Conservation (phyloP, 2,329 filamentous ascomycete genomes). For the Fusarium penzigii region DNA sequence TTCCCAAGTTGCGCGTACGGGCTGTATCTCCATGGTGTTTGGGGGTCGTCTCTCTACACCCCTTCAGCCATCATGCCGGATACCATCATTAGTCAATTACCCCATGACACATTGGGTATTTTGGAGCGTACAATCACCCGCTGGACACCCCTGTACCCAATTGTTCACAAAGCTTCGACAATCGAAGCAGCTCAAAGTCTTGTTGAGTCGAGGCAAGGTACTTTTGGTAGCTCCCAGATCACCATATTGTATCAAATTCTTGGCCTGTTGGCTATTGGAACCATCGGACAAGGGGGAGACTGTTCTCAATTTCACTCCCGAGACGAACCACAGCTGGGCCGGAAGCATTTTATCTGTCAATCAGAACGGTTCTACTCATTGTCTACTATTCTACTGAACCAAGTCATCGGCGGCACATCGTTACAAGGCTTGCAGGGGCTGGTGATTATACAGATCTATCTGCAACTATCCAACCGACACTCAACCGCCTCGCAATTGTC, state of each 20-base stretch:
- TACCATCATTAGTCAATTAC: constrained; percentile 15
- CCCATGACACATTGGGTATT: constrained; percentile 10
- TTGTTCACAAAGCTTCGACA: constrained; percentile 21
- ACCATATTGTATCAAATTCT: constrained; percentile 18
- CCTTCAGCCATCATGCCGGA: neutral
- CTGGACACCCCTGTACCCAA: constrained; percentile 14
- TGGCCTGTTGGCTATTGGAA: constrained; percentile 21
- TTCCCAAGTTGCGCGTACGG: constrained; percentile 27
- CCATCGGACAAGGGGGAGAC: constrained; percentile 11
- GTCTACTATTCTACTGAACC: constrained; percentile 13
- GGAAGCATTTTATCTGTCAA: constrained; percentile 23
- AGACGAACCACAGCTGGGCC: no score
- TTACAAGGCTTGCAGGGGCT: constrained; percentile 23
- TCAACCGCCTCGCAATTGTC: constrained; percentile 22
- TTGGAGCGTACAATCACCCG: constrained; percentile 15
- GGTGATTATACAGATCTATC: constrained; percentile 25
- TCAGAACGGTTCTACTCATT: constrained; percentile 23
- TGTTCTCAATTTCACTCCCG: constrained; percentile 11
- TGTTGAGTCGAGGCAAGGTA: neutral
- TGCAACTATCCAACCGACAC: constrained; percentile 24
- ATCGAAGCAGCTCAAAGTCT: constrained; percentile 10
- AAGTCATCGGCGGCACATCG: constrained; percentile 15
- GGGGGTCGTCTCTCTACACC: constrained; percentile 9
- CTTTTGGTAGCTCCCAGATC: neutral
- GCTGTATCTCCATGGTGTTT: constrained; percentile 21